These are phyloP conservation scores for Alopecurus myosuroides DNA, from an alignment of 176 grass and related monocot genomes.

Conservation along the genomic window DNA sequence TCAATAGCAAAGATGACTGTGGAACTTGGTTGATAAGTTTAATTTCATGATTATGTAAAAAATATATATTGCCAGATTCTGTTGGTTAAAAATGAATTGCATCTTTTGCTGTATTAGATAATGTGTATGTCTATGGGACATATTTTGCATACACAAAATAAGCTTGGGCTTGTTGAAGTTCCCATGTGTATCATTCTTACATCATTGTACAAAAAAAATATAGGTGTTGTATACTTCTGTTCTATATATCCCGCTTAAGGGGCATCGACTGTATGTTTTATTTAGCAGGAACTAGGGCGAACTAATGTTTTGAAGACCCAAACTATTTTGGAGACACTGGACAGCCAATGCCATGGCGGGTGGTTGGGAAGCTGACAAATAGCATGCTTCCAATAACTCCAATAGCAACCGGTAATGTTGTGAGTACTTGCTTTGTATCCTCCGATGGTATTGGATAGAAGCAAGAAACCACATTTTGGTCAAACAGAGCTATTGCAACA, in stretches of 20 bases:
- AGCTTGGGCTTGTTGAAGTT: not conserved
- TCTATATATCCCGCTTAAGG: not conserved
- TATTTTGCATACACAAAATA: not conserved
- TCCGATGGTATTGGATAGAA: constrained; percentile 51
- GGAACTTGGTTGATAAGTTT: not conserved
- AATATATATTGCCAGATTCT: not conserved
- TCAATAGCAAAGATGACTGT: not conserved
- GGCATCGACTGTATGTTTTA: not conserved
- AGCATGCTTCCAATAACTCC: constrained; percentile 61
- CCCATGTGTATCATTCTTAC: not conserved
- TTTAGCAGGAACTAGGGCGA: constrained; percentile 4
- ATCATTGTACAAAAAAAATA: constrained; percentile 12
- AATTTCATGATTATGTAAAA: not conserved
- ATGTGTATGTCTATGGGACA: not conserved
- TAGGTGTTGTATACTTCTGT: not conserved
- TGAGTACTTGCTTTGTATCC: constrained; percentile 51
- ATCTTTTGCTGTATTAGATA: not conserved
- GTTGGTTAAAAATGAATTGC: not conserved
- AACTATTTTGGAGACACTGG: constrained; percentile 39
- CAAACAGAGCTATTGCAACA: constrained; percentile 43
- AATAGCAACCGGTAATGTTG: constrained; percentile 48
- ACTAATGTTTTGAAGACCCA: not conserved
- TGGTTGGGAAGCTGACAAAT: constrained; percentile 76
- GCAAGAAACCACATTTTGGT: constrained; percentile 64
- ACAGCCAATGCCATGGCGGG: constrained; percentile 61